Conservation (phyloP, 2,329 filamentous ascomycete species). For the Cytospora piceicola region DNA sequence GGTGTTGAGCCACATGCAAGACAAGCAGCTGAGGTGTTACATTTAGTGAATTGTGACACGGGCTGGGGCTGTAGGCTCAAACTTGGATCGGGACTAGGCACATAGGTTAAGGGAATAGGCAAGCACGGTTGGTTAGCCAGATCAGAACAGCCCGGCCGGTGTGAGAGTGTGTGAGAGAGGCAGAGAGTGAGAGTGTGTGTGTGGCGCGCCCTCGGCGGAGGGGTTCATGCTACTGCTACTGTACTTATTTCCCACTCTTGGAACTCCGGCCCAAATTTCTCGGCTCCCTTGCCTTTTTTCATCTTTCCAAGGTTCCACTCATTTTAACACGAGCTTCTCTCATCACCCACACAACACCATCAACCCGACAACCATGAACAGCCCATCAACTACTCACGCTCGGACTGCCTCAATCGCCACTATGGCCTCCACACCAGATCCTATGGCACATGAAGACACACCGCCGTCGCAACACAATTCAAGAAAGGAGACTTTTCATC, state of each 20-base stretch:
- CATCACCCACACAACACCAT: conserved; percentile 13
- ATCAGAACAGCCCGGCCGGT: conserved; percentile 2
- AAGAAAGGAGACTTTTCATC: conserved; percentile 17
- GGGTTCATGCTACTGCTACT: conserved; percentile 17
- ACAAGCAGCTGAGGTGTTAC: conserved; percentile 23
- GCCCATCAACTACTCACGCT: not conserved
- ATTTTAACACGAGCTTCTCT: conserved; percentile 9
- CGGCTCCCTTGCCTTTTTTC: conserved; percentile 26
- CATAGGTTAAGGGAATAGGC: conserved; percentile 7
- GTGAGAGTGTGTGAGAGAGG: no score
- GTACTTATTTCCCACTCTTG: conserved; percentile 26
- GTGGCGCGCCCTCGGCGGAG: conserved; percentile 21
- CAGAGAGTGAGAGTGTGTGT: not conserved
- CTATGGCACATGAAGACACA: not conserved
- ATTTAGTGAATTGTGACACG: conserved; percentile 22
- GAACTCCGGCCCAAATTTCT: conserved; percentile 20
- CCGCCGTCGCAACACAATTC: not conserved
- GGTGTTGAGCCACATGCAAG: conserved; percentile 22
- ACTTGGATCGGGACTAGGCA: conserved; percentile 18
- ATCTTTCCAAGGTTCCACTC: conserved; percentile 15
- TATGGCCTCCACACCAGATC: conserved; percentile 6
- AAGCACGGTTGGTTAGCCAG: conserved; percentile 14
- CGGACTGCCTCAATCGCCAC: not conserved
- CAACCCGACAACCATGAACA: not conserved
- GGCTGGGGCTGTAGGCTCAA: conserved; percentile 11